These are phyloP conservation scores for Aspergillus amoenus DNA, from an alignment of 2,329 filamentous ascomycete genomes.

Conservation along the genomic window DNA sequence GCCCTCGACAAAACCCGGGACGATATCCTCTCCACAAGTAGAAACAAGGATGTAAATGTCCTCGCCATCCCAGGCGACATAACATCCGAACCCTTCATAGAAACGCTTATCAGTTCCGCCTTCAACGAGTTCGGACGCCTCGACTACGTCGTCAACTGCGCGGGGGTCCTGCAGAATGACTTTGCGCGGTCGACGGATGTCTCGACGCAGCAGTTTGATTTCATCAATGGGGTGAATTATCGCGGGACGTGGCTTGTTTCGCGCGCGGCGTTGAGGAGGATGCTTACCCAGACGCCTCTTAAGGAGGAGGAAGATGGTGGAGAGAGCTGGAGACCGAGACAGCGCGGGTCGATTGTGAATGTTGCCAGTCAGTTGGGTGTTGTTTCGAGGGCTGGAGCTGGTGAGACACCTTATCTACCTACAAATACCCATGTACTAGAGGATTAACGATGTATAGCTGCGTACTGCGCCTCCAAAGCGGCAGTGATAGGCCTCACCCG, in stretches of 20 bases:
- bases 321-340: constrained; percentile 24
- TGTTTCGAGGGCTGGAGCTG: constrained; percentile 47
- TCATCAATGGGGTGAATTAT: constrained; percentile 57
- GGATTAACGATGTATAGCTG: constrained; percentile 37
- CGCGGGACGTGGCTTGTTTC: constrained; percentile 52
- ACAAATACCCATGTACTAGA: no score
- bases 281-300: constrained; percentile 47
- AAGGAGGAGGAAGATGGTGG: constrained; percentile 33
- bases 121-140: constrained; percentile 46
- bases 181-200: constrained; percentile 50
- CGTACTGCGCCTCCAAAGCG: constrained; percentile 60
- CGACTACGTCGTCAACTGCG: constrained; percentile 59
- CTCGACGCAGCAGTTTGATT: constrained; percentile 51
- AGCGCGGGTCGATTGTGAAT: constrained; percentile 53
- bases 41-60: constrained; percentile 25
- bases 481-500: constrained; percentile 60
- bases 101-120: constrained; percentile 30
- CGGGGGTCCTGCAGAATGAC: constrained; percentile 45
- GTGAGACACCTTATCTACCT: constrained; percentile 34
- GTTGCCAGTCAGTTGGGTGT: constrained; percentile 55
- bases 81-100: constrained; percentile 47
- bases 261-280: constrained; percentile 44
- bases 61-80: constrained; percentile 47
- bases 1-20: constrained; percentile 23
- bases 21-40: constrained; percentile 35